Base-by-base conservation (phyloP, 805 yeast genomes). In the Myxozyma kluyveri region DNA sequence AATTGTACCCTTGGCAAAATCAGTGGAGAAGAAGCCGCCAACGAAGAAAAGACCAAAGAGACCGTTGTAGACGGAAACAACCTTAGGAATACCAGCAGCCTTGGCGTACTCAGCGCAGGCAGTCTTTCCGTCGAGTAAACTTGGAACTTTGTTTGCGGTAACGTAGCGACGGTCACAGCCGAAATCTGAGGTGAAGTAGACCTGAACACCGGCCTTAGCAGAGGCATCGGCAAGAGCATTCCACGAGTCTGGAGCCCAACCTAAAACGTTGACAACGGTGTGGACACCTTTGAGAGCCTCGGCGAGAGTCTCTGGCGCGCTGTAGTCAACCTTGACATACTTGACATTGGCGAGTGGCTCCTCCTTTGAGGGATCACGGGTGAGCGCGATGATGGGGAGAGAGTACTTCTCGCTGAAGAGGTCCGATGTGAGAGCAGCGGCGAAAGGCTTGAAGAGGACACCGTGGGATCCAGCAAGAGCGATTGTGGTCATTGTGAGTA, bases 141-240 rank as follows among this genome's bases (percentile, higher is more conserved):
- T 36, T 7, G 23, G 31, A 24, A 42, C 22, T 9, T 36, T 38
- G 9, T 31, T 43, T 3, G 38, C 36, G 12, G 32, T 1, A 14
- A 51, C 12, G 35, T 35, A 26, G 35, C 49, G 45, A 39, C 52
- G 43, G 48, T 79, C 80, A 21, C 71, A 60, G 37, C 87, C 88
- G 60, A 77, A 82, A 60, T 81, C 85, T 1, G 83, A 76, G 29
- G 85, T 84, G 57, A 81, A 75, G 67, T 73, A 81, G 31, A 79
- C 62, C 62, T 76, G 75, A 45, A 80, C 79, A 14, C 58, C 57
- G 56, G 75, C 74, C 45, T 70, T 72, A 27, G 62, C 66, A 7
- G 64, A 63, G 2, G 75, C 74, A 17, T 54, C 52, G 33, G 35
- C 43, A n/a, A 54, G 23, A 5, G 76, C 73, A 43, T 75, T 78